These are phyloP conservation scores for Staphylotrichum tortipilum DNA, from an alignment of 495 filamentous ascomycete species.

Conservation along the genomic window DNA sequence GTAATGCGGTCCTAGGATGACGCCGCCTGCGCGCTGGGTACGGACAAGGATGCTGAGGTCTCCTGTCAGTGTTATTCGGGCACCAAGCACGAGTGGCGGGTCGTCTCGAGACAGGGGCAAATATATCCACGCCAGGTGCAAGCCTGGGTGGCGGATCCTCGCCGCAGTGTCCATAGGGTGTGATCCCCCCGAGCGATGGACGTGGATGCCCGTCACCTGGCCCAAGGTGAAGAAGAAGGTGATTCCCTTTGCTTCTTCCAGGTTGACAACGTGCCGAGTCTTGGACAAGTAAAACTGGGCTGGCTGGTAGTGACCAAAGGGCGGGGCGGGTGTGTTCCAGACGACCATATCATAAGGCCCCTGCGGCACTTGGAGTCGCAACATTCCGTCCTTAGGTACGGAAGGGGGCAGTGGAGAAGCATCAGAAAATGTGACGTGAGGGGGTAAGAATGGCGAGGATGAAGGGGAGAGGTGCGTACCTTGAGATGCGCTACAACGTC, in stretches of 20 bases:
- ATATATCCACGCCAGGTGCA: constrained; percentile 17
- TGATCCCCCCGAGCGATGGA: constrained; percentile 2
- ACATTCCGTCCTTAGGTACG: no score
- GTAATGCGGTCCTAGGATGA: constrained; percentile 1
- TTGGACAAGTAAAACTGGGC: no score
- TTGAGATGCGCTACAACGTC: constrained; percentile 9
- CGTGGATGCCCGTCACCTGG: constrained; percentile 6
- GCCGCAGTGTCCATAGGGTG: constrained; percentile 2
- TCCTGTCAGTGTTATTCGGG: neutral
- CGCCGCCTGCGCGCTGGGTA: constrained; percentile 4
- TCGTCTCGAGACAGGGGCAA: constrained; percentile 11
- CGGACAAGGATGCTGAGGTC: neutral
- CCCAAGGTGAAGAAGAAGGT: constrained; percentile 12
- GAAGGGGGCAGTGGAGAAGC: no score
- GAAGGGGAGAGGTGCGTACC: no score
- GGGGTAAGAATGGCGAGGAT: no score
- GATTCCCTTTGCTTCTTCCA: constrained; percentile 9
- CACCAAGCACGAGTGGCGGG: constrained; percentile 9
- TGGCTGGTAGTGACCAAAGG: no score
- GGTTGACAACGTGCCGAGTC: constrained; percentile 7
- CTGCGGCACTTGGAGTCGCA: no score
- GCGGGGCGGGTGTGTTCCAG: constrained; percentile 17
- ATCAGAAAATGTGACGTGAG: no score
- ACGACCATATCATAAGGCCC: no score
- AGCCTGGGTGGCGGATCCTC: no score